Evolutionary conservation across 768 basidiomycete genomes (phyloP), one percentile per base, ranked within the genome.

Genomic region (Panus rudis): DNA sequence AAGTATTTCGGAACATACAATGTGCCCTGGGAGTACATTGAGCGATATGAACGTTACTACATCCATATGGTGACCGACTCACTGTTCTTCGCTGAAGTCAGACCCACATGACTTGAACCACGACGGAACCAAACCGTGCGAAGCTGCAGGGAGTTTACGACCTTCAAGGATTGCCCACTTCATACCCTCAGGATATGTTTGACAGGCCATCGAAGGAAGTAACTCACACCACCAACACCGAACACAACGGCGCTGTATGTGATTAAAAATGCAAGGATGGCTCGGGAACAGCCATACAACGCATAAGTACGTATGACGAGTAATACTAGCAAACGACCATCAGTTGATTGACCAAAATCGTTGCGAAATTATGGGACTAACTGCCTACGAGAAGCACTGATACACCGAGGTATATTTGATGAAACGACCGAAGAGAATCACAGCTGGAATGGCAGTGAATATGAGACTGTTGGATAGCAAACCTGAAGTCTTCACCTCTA

Each of bases 161-260:
- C n/a, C n/a, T n/a, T 10, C 28, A 30, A 30, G 10, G 10, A 30
- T n/a, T n/a, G 28, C 28, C 28, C 28, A 30, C 28, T 30, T 10
- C 28, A 30, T n/a, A n/a, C n/a, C 28, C 10, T 10, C 10, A n/a
- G 10, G n/a, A 10, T 10, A 30, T 30, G 28, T 10, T n/a, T 10
- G 28, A 30, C 10, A 30, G n/a, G n/a, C 10, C 10, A 10, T 30
- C 10, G 10, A 42, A 22, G 20, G 14, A 14, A 34, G 4, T 26
- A 3, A 31, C 14, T 0, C 4, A 43, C 8, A n/a, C 14, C 34
- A 1, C 22, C 30, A 20, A 46, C 46, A 4, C 44, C 21, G 28
- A 50, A 49, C 3, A 43, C 4, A 20, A 47, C 21, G 16, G 41
- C 34, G 4, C 46, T 30, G 28, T 10, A 30, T n/a, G 28, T 30